Evolutionary conservation across 768 basidiomycete genomes (phyloP), one percentile per base, ranked within the genome.

Genomic region (Gymnopilus junonius): DNA sequence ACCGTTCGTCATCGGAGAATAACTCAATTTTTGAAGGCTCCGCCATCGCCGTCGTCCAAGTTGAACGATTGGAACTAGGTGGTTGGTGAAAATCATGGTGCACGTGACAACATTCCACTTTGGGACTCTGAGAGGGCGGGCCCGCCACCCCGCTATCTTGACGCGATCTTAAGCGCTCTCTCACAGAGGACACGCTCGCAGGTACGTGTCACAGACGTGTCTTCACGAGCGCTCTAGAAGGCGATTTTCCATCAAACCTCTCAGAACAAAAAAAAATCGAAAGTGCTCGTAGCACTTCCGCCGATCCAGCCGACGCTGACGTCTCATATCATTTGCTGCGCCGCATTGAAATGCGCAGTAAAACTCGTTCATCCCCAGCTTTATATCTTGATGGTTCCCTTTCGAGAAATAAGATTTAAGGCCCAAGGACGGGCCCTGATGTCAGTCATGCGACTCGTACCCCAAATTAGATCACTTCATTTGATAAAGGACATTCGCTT

Each of bases 1-100:
- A 32, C 11, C 55, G 66, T 55, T 74, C 73, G 42, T 72, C 73
- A 29, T 73, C 73, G 2, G 71, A 73, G 29, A 72, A 74, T 35
- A 67, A 48, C 40, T 64, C 40, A 37, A 51, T 14, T 20, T 51
- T 51, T 2, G 48, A 29, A 51, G 48, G 48, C 29, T 51, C 45
- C 27, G 31, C 48, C 48, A 43, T 60, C 63, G 58, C 58, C 11
- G 27, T 57, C 27, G 46, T 23, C 29, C 25, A 50, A 20, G 31
- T 5, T 25, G 43, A 29, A 25, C 31, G n/a, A 20, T 39, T n/a
- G 34, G 39, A 3, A 43, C 25, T 29, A 14, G 17, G 8, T n/a
- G 12, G 29, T 29, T 29, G 29, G 48, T 51, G 48, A 51, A 51
- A 51, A 51, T 51, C 31, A 29, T 32, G 10, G 6, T 0, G 11